phyloP scores from a whole-genome alignment of 768 basidiomycete genomes.

The Mycena metata region DNA sequence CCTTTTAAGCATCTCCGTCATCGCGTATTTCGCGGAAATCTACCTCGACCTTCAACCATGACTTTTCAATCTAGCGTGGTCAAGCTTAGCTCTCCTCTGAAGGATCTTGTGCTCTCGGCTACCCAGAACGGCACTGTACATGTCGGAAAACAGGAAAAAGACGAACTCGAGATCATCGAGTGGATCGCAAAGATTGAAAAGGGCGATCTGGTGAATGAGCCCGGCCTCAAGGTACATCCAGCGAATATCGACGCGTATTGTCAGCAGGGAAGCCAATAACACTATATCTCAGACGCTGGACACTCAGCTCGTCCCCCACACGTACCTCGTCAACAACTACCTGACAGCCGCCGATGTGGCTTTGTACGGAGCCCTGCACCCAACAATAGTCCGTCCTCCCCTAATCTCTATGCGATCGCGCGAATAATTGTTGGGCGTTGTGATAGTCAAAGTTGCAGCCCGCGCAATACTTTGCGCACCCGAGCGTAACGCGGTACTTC shows the following conservation, averaged over 20 bases:
- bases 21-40: constrained; percentile 37
- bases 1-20: constrained; percentile 49
- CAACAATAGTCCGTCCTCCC: constrained; percentile 73
- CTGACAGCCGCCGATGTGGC: constrained; percentile 93
- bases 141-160: constrained; percentile 70
- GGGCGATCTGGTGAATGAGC: constrained; percentile 61
- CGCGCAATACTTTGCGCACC: constrained; percentile 81
- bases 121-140: constrained; percentile 59
- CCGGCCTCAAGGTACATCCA: constrained; percentile 65
- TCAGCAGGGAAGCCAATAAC: neutral
- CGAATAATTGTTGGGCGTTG: constrained; percentile 4
- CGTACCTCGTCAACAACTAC: constrained; percentile 88
- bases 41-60: constrained; percentile 54
- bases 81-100: constrained; percentile 62
- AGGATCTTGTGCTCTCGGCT: constrained; percentile 68
- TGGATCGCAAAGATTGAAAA: constrained; percentile 79
- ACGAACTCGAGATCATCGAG: constrained; percentile 70
- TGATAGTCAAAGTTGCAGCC: constrained; percentile 77
- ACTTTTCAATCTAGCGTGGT: constrained; percentile 64
- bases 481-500: constrained; percentile 93
- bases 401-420: constrained; percentile 1
- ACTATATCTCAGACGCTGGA: constrained; percentile 72
- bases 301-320: constrained; percentile 76
- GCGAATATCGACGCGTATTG: neutral
- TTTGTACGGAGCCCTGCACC: constrained; percentile 90